Conservation (phyloP, 2,329 filamentous ascomycete genomes). For the Polychaeton citri region DNA sequence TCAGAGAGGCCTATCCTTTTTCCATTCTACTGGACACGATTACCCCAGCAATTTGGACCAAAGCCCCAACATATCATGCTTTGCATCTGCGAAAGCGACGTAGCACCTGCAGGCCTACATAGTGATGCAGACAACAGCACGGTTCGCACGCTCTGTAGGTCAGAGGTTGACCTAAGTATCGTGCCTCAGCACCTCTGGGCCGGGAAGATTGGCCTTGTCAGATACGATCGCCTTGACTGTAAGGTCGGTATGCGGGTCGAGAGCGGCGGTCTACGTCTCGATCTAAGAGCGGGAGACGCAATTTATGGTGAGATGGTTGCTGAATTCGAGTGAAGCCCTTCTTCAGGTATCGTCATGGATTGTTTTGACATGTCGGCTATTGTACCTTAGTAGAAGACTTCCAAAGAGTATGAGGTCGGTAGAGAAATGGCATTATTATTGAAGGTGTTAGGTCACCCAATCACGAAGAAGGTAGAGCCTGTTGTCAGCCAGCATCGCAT, state of each 20-base stretch:
- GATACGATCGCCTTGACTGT: constrained; percentile 72
- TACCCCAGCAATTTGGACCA: no score
- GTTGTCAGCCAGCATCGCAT: no score
- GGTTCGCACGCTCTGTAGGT: constrained; percentile 56
- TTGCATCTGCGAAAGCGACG: constrained; percentile 63
- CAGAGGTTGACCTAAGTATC: constrained; percentile 63
- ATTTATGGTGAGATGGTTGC: constrained; percentile 65
- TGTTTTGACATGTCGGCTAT: no score
- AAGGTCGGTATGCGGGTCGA: constrained; percentile 73
- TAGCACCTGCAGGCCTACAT: constrained; percentile 60
- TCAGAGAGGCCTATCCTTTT: constrained; percentile 62
- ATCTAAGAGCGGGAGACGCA: constrained; percentile 65
- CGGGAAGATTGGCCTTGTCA: constrained; percentile 64
- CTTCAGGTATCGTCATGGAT: no score
- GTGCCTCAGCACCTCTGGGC: constrained; percentile 60
- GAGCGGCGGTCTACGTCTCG: constrained; percentile 62
- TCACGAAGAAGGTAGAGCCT: no score
- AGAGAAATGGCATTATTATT: no score
- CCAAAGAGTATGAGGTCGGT: no score
- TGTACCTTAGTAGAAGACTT: no score
- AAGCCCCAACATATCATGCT: constrained; percentile 65
- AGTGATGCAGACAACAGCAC: constrained; percentile 36
- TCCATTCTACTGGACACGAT: constrained; percentile 75
- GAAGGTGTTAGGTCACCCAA: no score
- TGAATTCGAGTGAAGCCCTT: constrained; percentile 63